phyloP scores from a whole-genome alignment of 192 early-diverging fungal species.

The Coemansia sp. region DNA sequence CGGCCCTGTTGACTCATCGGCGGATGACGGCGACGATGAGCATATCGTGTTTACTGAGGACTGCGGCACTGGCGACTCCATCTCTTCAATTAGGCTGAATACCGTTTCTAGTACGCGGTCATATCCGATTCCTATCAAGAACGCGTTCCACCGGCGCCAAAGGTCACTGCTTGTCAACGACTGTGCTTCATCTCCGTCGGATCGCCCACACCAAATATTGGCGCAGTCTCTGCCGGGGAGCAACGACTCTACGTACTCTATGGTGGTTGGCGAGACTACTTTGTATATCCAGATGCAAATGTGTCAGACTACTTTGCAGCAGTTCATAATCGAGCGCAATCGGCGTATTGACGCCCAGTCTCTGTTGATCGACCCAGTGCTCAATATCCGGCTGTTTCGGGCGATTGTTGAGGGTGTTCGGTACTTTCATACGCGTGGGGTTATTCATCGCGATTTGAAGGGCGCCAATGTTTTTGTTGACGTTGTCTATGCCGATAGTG shows the following conservation, averaged over 20 bases:
- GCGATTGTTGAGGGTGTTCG: conserved; percentile 79
- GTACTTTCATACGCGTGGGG: conserved; percentile 47
- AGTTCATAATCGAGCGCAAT: conserved; percentile 67
- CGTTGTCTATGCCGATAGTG: conserved; percentile 37
- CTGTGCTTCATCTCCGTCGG: not conserved
- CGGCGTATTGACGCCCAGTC: conserved; percentile 52
- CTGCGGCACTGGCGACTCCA: not conserved
- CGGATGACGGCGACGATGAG: not conserved
- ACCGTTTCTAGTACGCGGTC: not conserved
- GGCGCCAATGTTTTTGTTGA: conserved; percentile 84
- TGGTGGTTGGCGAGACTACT: conserved; percentile 46
- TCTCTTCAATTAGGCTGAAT: not conserved
- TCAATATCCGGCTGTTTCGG: conserved; percentile 66
- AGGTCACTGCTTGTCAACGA: conserved; percentile 12
- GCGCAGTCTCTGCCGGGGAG: conserved; percentile 31
- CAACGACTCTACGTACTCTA: not conserved
- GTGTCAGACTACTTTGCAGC: conserved; percentile 73
- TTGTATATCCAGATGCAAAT: conserved; percentile 94
- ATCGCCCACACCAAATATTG: not conserved
- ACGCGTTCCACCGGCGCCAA: conserved; percentile 22
- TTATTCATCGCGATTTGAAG: conserved; percentile 89
- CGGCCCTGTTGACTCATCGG: not conserved
- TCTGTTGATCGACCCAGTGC: conserved; percentile 59
- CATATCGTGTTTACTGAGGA: conserved; percentile 8
- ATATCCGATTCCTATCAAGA: conserved; percentile 9